Base-by-base conservation (phyloP, 768 basidiomycete genomes). In the Tremella yokohamensis region DNA sequence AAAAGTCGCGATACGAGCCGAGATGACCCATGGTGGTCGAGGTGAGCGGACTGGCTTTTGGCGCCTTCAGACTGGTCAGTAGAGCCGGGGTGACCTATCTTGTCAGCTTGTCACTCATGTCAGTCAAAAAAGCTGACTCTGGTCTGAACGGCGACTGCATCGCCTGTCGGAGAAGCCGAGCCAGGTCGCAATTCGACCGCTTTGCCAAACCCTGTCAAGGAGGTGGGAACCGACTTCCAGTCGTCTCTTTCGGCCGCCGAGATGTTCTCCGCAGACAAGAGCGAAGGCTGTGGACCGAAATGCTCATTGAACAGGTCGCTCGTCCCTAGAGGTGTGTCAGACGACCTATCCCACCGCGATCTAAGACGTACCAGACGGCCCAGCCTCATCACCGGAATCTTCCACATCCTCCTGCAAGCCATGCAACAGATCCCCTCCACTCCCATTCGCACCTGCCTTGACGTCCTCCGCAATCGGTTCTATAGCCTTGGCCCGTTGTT, bases 1-100 rank as follows among this genome's bases (percentile, higher is more conserved):
- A 89, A 18, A 97, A 66, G 70, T 99, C 94, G 61, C 84, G 81
- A 57, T 90, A 81, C 1, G 84, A 81, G 15, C 76, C 34, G 82
- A 84, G 25, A 80, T 13, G 85, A 79, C 56, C 63, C 9, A 84
- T 83, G 8, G 88, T 78, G 2, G 81, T 75, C 4, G 84, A 84
- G n/a, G 49, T 62, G 40, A 62, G 72, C 51, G 29, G 66, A 42
- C 62, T 20, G 2, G 51, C 11, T 24, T 65, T 20, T 25, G 61
- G 80, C 39, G 78, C 69, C 58, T 79, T 75, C 64, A 89, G 86
- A 1, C 84, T 81, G 12, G 76, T 69, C 40, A 81, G 78, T 15
- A 91, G 76, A 8, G 66, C 48, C 2, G 75, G 74, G 2, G 68
- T 70, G 26, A 78, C 67, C 74, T 77, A 19, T 1, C 18, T 13